Conservation (phyloP, 2,329 filamentous ascomycete species). For the Arachnomyces sp. region DNA sequence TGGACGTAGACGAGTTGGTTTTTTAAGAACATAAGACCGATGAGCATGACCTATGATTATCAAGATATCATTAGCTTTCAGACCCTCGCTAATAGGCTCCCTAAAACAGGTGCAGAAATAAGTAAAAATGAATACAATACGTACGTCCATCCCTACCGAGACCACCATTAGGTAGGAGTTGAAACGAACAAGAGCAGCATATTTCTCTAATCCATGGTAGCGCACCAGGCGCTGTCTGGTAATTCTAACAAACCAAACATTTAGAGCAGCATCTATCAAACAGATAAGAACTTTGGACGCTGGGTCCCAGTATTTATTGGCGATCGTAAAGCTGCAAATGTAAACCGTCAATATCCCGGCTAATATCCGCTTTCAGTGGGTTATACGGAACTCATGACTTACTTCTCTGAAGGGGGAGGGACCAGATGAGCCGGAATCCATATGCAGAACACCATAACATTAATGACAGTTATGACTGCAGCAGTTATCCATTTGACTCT, state of each 20-base stretch:
- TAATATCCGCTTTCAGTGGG: no score
- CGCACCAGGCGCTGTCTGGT: conserved; percentile 1
- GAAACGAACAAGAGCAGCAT: not conserved
- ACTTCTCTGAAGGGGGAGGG: not conserved
- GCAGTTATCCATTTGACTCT: conserved; percentile 31
- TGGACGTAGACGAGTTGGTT: conserved; percentile 24
- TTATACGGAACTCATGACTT: not conserved
- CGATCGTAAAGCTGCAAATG: not conserved
- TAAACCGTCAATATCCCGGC: no score
- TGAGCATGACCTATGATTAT: conserved; percentile 4
- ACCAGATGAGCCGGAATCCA: conserved; percentile 33
- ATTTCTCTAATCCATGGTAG: not conserved
- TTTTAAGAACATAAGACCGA: conserved; percentile 7
- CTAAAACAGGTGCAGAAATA: no score
- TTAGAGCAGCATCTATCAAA: conserved; percentile 27
- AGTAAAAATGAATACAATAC: not conserved
- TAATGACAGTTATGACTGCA: conserved; percentile 27
- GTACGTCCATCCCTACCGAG: not conserved
- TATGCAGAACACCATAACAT: conserved; percentile 29
- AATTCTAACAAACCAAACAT: conserved; percentile 11
- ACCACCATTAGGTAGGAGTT: not conserved
- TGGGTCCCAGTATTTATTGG: conserved; percentile 1
- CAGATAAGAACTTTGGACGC: conserved; percentile 27
- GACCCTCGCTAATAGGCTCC: no score
- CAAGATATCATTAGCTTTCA: not conserved